Percentiles rank a stretch among this genome's conserved stretches.
These are phyloP conservation scores for Ophiostoma novo-ulmi DNA, from an alignment of 2,329 filamentous ascomycete genomes.

Conservation along the genomic window DNA sequence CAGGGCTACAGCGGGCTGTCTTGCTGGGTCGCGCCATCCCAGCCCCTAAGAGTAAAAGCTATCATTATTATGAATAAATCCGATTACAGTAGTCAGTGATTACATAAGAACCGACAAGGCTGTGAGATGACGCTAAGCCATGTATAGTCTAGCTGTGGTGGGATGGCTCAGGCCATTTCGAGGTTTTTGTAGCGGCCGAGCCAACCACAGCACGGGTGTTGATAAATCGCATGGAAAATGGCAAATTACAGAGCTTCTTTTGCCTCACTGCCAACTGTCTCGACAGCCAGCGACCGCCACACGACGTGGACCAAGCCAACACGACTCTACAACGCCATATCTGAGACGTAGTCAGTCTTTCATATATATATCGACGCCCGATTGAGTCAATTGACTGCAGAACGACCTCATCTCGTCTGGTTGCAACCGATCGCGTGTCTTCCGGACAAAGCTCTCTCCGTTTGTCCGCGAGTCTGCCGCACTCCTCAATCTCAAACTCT, in stretches of 20 bases:
- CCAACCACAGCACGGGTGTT: slow-evolving; percentile 25
- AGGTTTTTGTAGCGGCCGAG: slow-evolving; percentile 14
- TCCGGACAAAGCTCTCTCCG: not conserved
- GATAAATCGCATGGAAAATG: slow-evolving; percentile 11
- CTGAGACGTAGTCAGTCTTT: not conserved
- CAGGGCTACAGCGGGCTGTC: not conserved
- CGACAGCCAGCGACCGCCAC: slow-evolving; percentile 10
- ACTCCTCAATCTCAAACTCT: not conserved
- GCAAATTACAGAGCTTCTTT: slow-evolving; percentile 8
- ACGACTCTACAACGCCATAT: not conserved
- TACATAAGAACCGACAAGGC: slow-evolving; percentile 3
- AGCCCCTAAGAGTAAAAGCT: not conserved
- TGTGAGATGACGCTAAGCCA: not conserved
- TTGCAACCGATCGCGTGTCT: not conserved
- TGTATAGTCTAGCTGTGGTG: not conserved
- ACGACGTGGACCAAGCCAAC: not conserved
- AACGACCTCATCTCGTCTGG: not conserved
- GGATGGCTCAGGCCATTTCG: not conserved
- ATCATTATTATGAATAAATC: not conserved
- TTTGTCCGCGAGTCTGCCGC: not conserved
- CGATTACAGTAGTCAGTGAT: not conserved
- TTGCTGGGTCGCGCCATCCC: not conserved
- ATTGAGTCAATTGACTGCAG: not conserved
- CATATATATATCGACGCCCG: not conserved
- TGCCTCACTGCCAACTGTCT: slow-evolving; percentile 2